Evolutionary conservation across 306 rosid genomes (phyloP).

Genomic region (Dalbergia cultrata): DNA sequence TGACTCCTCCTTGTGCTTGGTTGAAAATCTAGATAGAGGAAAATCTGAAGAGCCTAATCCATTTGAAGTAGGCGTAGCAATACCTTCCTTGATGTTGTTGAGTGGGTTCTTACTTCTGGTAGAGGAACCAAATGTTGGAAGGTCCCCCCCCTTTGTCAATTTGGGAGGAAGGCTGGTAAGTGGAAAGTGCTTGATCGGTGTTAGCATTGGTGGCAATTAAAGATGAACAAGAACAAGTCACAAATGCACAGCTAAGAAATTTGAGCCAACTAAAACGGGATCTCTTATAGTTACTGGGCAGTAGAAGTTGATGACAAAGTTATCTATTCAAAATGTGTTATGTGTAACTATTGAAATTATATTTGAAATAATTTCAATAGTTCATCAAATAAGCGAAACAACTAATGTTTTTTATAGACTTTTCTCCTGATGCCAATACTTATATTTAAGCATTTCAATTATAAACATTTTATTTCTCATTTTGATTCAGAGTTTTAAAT

Average conservation of each 20-base stretch:
- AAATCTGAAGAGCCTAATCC: conserved; percentile 54
- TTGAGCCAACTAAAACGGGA: background rate
- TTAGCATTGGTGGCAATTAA: conserved; percentile 37
- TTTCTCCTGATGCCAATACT: background rate
- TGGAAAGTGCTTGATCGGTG: conserved; percentile 33
- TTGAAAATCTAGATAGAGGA: conserved; percentile 67
- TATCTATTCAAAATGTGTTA: no score
- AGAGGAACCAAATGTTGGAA: conserved; percentile 66
- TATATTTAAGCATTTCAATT: background rate
- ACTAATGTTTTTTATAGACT: background rate
- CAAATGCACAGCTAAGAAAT: background rate
- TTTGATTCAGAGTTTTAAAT: background rate
- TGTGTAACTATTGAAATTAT: no score
- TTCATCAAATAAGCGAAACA: background rate
- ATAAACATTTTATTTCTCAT: background rate
- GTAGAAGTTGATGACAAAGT: background rate
- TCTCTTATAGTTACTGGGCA: background rate
- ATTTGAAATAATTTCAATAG: background rate
- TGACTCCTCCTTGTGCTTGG: conserved; percentile 53
- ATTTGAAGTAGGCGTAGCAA: conserved; percentile 41
- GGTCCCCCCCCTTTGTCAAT: conserved; percentile 60
- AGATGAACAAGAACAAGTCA: conserved; percentile 32
- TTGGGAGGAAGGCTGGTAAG: conserved; percentile 75
- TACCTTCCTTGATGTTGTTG: conserved; percentile 42
- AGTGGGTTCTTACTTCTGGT: conserved; percentile 48